Base-by-base conservation (phyloP, 2,329 filamentous ascomycete species). In the Penicillium thymicola region DNA sequence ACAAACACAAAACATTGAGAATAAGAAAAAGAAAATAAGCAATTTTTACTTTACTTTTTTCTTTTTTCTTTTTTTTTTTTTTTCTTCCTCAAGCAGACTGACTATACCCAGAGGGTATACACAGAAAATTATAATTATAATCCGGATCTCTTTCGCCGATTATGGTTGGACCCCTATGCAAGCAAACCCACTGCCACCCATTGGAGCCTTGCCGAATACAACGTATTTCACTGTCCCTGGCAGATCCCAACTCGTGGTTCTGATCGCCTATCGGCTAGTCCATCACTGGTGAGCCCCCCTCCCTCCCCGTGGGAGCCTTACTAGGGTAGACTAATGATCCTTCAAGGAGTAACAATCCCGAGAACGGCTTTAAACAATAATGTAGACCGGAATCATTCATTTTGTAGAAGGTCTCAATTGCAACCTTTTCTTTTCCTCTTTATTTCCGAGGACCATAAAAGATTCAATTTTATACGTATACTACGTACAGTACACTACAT, bases 201-300 rank as follows among this genome's bases (percentile, higher is more conserved):
- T 61, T 62, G 49, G 62, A 64, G 59, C 63, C 51, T 51, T 64
- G 46, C 53, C 51, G 56, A 60, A 58, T 65, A 67, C 64, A 64
- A 63, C 61, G 49, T 60, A 63, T 57, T 63, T 61, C 50, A 34
- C 58, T 63, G 63, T 63, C 65, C 68, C 68, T 69, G 67, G 57
- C 64, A 65, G 62, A 62, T 60, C 56, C 57, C 48, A 62, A 58
- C 65, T 71, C 67, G 67, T 72, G 70, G 69, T 57, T 59, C 58
- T 60, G 58, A 62, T 64, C 61, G 40, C 23, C 40, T 60, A 32
- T 45, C 49, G 51, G 32, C 51, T 52, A 34, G 49, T 21, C 37
- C 23, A 28, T 53, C 34, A 52, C 23, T 43, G 4, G 41, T 30
- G 46, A 51, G 34, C 18, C 44, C 30, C 28, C 27, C 18, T 40